Evolutionary conservation across 1,284 basidiomycete species (phyloP), one percentile per base, ranked within the genome.

Genomic region (Anthracocystis panici-leucophaei): DNA sequence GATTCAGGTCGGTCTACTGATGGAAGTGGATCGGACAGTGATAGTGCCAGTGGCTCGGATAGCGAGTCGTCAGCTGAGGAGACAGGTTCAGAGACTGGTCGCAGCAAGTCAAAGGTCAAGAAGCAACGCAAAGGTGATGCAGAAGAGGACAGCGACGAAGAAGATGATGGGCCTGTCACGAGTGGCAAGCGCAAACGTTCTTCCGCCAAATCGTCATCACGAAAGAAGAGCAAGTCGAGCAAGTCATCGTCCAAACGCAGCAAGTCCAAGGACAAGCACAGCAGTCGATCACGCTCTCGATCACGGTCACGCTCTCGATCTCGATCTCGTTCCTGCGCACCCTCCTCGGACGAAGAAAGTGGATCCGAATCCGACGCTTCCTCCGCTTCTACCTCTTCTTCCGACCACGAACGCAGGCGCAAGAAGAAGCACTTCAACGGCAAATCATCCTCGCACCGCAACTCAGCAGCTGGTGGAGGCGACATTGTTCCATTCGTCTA

Each of bases 401-500:
- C 67, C 25, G 45, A 61, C n/a, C 56, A 63, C 53, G 46, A 16
- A n/a, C 62, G 63, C 46, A 65, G 42, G 20, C 54, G 42, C 53
- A 64, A 62, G 41, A 77, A 55, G 55, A 62, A 55, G 40, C 66
- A 57, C 21, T 58, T 60, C 53, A 68, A 69, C 44, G 68, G 60
- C 46, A 58, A 59, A n/a, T 54, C 64, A 20, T 57, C 55, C 8
- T 49, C 48, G 14, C 54, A 46, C 8, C 55, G 48, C 29, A 41
- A n/a, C n/a, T 45, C 44, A 23, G 45, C 25, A 2, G n/a, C 40
- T 5, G 55, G 57, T 21, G 62, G 53, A 2, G 53, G 57, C 3
- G 71, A 69, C 12, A 42, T 65, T 14, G 63, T 66, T 1, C 65
- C 71, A 0, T 82, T 74, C 23, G 80, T 82, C n/a, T 82, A 81